Percentiles rank a stretch among this genome's conserved stretches.
Evolutionary conservation across 2,329 filamentous ascomycete genomes (phyloP).

Genomic region (Sporothrix protearum): DNA sequence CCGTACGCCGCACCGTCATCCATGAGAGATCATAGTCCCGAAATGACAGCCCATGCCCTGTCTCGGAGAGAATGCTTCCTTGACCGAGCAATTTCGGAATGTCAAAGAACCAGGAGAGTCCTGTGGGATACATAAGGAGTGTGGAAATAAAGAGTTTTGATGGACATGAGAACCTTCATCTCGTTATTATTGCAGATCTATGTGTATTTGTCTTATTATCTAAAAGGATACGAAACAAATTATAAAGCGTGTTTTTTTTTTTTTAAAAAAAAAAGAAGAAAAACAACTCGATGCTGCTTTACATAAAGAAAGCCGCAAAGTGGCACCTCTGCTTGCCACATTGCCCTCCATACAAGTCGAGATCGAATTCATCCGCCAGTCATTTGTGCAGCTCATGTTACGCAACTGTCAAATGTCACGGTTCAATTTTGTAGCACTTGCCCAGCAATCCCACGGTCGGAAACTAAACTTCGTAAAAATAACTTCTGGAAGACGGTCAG

Average conservation of each 20-base stretch:
- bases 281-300: too few relatives aligned
- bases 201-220: too few relatives aligned
- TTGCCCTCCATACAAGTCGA: neutral
- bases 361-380: slow-evolving; percentile 6
- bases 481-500: slow-evolving; percentile 15
- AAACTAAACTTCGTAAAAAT: too few relatives aligned
- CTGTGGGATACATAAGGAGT: neutral
- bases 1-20: slow-evolving; percentile 9
- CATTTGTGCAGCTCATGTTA: neutral
- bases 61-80: neutral
- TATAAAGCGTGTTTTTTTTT: too few relatives aligned
- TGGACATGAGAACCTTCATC: too few relatives aligned
- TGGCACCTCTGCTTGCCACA: neutral
- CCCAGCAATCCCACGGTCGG: neutral
- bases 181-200: too few relatives aligned
- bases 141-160: neutral
- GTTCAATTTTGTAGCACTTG: neutral
- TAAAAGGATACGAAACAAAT: too few relatives aligned
- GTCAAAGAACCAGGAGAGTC: neutral
- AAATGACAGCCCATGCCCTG: neutral
- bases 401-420: neutral
- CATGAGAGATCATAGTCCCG: neutral
- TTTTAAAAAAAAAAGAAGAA: neutral
- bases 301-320: too few relatives aligned
- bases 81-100: neutral